These are phyloP conservation scores for Trichosporon faecale DNA, from an alignment of 1,284 basidiomycete genomes.

Conservation along the genomic window DNA sequence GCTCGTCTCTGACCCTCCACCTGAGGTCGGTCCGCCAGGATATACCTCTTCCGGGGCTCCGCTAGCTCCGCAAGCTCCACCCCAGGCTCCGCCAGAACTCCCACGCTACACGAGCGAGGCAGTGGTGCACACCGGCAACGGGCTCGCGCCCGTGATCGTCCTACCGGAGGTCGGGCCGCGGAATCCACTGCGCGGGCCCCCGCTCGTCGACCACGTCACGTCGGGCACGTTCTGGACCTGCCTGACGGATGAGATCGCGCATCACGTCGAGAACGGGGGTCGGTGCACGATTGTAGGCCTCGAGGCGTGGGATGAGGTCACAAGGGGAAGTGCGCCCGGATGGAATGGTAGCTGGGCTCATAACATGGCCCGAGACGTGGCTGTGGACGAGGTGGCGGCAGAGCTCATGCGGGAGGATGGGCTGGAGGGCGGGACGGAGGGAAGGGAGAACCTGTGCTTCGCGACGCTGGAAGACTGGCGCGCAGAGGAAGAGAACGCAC, in stretches of 20 bases:
- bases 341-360: neutral
- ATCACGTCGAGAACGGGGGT: neutral
- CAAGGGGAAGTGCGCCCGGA: neutral
- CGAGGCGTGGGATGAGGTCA: neutral
- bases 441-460: neutral
- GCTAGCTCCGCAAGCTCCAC: no score
- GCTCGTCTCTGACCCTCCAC: no score
- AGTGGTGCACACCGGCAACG: no score
- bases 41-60: no score
- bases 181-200: neutral
- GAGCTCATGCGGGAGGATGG: neutral
- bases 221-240: neutral
- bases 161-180: neutral
- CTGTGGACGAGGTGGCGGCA: neutral
- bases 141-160: no score
- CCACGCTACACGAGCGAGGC: neutral
- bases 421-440: neutral
- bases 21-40: no score
- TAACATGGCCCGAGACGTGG: neutral
- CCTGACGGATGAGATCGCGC: slow-evolving; percentile 1
- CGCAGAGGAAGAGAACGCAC: neutral
- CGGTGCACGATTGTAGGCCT: neutral
- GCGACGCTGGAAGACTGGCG: neutral
- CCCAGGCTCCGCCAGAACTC: no score
- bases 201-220: neutral